Conservation (phyloP, 2,329 filamentous ascomycete genomes). For the Akanthomyces dipterigenus region DNA sequence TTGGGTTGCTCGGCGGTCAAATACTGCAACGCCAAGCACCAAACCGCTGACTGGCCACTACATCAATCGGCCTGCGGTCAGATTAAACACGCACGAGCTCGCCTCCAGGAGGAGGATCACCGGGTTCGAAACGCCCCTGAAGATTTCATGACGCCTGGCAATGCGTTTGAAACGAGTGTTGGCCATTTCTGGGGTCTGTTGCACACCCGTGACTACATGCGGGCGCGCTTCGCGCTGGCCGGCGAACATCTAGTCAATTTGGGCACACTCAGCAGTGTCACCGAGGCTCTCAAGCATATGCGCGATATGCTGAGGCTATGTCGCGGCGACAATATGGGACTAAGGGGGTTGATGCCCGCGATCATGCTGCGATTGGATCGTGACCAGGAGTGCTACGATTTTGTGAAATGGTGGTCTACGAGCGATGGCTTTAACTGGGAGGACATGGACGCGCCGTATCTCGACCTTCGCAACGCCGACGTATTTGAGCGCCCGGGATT, state of each 20-base stretch:
- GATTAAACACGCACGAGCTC: conserved; percentile 25
- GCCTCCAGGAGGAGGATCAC: conserved; percentile 29
- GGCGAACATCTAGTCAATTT: conserved; percentile 24
- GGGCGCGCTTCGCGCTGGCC: conserved; percentile 21
- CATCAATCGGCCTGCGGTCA: conserved; percentile 36
- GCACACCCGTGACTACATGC: conserved; percentile 39
- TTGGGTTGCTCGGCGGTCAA: conserved; percentile 33
- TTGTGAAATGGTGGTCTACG: conserved; percentile 29
- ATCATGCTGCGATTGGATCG: conserved; percentile 37
- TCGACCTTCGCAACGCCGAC: conserved; percentile 33
- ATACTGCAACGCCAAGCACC: conserved; percentile 41
- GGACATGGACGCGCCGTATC: conserved; percentile 17
- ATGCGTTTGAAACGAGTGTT: conserved; percentile 31
- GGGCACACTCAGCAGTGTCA: conserved; percentile 27
- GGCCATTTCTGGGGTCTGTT: conserved; percentile 37
- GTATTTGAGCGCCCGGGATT: conserved; percentile 27
- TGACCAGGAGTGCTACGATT: conserved; percentile 46
- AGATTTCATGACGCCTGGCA: conserved; percentile 21
- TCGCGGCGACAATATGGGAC: conserved; percentile 37
- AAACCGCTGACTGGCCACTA: conserved; percentile 26
- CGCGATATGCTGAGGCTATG: conserved; percentile 38
- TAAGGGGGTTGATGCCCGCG: conserved; percentile 33
- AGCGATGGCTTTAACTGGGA: conserved; percentile 17
- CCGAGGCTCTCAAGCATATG: conserved; percentile 31
- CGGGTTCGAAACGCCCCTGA: conserved; percentile 25